Base-by-base conservation (phyloP, 1,284 basidiomycete genomes). In the Pisolithus thermaeus region DNA sequence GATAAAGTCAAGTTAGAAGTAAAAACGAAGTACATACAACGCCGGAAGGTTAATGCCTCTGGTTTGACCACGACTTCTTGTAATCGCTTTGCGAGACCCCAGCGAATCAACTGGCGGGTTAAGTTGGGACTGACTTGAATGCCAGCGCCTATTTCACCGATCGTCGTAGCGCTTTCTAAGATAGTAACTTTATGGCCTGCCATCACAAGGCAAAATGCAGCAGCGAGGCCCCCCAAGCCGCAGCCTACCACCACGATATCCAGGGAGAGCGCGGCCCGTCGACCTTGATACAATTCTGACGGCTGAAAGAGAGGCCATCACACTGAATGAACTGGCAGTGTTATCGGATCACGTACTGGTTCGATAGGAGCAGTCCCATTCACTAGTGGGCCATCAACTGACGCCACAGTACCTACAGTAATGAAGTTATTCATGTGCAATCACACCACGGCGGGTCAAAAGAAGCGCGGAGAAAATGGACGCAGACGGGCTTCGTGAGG, bases 101-200 rank as follows among this genome's bases (percentile, higher is more conserved):
- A 83, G 7, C 75, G 67, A 38, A 73, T 67, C 43, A 83, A 65
- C 2, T 81, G 68, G 9, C 77, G 68, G 14, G 70, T 71, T 14
- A 78, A 54, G 56, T 81, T 80, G 11, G 77, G 74, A 2, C 72
- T 67, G 44, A 77, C 62, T 61, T 77, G 74, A 44, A 77, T 78
- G 7, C 76, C 76, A 4, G 76, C 76, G 1, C 77, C 76, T 12
- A 77, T 69, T 52, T 77, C 73, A 35, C 71, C 72, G 9, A 76
- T 63, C 9, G 56, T 50, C 5, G 51, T 42, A 11, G 74, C 73
- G 7, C 53, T 55, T 46, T 77, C 75, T 28, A 80, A 65, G 43
- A 80, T 64, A 14, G 75, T 79, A 40, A 80, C 69, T 3, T 60
- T 70, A 61, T 81, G 78, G 3, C 78, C 78, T 0, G 75, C 73